phyloP scores from a whole-genome alignment of 352 stramenopile genomes.

The Globisporangium spinosum region DNA sequence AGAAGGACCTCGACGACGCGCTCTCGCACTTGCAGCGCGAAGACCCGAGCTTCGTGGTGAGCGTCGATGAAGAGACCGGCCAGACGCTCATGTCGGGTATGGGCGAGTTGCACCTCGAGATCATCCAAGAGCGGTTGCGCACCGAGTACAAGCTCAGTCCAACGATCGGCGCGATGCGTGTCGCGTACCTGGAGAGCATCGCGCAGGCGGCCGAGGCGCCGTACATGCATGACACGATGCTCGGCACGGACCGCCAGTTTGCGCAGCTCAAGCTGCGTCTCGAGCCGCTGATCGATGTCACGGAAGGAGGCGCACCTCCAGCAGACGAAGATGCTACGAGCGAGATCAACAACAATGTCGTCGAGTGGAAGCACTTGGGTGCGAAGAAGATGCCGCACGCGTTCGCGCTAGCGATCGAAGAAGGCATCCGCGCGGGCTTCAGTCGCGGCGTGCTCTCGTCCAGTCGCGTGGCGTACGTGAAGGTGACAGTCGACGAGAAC shows the following conservation, averaged over 20 bases:
- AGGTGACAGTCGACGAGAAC: constrained; percentile 56
- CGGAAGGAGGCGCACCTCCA: constrained; percentile 21
- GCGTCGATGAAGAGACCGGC: constrained; percentile 94
- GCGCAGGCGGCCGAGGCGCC: constrained; percentile 25
- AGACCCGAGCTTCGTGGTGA: constrained; percentile 96
- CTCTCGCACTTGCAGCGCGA: constrained; percentile 79
- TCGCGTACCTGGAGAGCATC: constrained; percentile 91
- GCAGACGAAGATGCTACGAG: constrained; percentile 19
- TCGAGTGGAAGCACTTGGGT: constrained; percentile 48
- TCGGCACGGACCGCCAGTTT: constrained; percentile 72
- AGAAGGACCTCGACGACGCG: constrained; percentile 86
- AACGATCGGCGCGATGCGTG: constrained; percentile 84
- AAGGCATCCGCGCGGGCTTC: constrained; percentile 51
- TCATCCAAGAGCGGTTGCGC: constrained; percentile 88
- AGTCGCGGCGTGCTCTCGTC: constrained; percentile 58
- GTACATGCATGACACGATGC: constrained; percentile 63
- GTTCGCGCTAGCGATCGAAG: constrained; percentile 63
- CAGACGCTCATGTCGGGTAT: constrained; percentile 98
- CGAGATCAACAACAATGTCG: constrained; percentile 40
- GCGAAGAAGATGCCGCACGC: constrained; percentile 61
- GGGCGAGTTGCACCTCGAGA: constrained; percentile 94
- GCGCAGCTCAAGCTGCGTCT: constrained; percentile 50
- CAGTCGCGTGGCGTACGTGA: constrained; percentile 62
- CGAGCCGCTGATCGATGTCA: constrained; percentile 41
- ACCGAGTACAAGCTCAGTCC: constrained; percentile 87